Conservation (phyloP, 2,329 filamentous ascomycete genomes). For the Raffaelea albimanens region DNA sequence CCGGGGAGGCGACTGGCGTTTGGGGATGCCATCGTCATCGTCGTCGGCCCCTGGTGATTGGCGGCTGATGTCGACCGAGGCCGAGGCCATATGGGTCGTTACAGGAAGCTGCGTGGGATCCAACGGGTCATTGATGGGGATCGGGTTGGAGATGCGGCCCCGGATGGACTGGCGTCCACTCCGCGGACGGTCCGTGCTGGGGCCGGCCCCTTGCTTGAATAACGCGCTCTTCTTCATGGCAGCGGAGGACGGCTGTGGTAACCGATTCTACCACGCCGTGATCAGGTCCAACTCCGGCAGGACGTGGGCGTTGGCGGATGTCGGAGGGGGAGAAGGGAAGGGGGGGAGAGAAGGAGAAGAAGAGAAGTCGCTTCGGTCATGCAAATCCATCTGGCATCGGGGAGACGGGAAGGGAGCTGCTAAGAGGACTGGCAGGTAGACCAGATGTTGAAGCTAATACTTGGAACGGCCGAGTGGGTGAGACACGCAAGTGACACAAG, state of each 20-base stretch:
- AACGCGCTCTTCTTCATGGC: constrained; percentile 18
- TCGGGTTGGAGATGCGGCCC: constrained; percentile 52
- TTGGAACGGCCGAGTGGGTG: constrained; percentile 1
- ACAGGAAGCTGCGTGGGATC: constrained; percentile 12
- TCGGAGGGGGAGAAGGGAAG: background rate
- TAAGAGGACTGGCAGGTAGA: no score
- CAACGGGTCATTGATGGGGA: constrained; percentile 38
- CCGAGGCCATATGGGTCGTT: no score
- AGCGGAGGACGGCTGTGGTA: background rate
- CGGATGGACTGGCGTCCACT: constrained; percentile 38
- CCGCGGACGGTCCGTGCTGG: constrained; percentile 29
- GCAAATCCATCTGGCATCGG: constrained; percentile 17
- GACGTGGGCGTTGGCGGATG: constrained; percentile 5
- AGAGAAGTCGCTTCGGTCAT: constrained; percentile 8
- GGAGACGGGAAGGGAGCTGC: background rate
- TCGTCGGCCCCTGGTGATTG: no score
- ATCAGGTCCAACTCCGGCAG: no score
- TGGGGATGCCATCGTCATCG: no score
- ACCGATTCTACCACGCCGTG: constrained; percentile 1
- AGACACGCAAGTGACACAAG: background rate
- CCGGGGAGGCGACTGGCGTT: no score
- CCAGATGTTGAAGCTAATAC: no score
- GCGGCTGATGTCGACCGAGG: no score
- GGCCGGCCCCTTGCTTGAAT: constrained; percentile 30
- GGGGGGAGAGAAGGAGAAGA: background rate